phyloP scores from a whole-genome alignment of 441 rosid genomes.

The Isatis lusitanica region DNA sequence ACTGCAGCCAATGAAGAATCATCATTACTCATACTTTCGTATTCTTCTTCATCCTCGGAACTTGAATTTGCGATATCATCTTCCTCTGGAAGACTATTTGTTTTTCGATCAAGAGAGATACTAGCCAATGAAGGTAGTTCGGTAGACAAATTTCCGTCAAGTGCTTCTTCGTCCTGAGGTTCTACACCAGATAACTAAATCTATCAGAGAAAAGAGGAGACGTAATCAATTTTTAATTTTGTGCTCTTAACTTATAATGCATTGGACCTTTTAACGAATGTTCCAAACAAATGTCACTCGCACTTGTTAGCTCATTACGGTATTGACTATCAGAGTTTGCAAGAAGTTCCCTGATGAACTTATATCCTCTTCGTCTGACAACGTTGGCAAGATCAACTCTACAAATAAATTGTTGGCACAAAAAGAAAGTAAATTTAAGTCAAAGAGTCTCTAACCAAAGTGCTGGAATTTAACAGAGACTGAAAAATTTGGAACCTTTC shows the following conservation, averaged over 20 bases:
- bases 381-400: constrained; percentile 89
- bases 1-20: constrained; percentile 21
- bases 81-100: background rate
- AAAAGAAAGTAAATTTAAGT: background rate
- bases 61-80: background rate
- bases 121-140: constrained; percentile 17
- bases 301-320: constrained; percentile 32
- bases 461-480: background rate
- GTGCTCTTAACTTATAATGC: background rate
- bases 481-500: constrained; percentile 59
- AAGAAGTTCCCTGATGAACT: constrained; percentile 62
- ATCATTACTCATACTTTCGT: constrained; percentile 10
- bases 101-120: constrained; percentile 12
- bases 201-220: constrained; percentile 1
- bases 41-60: constrained; percentile 18
- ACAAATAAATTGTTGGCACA: constrained; percentile 14
- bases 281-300: constrained; percentile 5
- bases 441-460: background rate
- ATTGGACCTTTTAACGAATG: constrained; percentile 46
- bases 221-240: background rate
- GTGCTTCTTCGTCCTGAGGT: constrained; percentile 47
- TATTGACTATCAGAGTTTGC: constrained; percentile 39
- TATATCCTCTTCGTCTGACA: constrained; percentile 88
- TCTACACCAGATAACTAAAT: constrained; percentile 37
- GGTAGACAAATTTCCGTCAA: constrained; percentile 18